Evolutionary conservation across 2,329 filamentous ascomycete species (phyloP).

Genomic region (Dothistroma pini): DNA sequence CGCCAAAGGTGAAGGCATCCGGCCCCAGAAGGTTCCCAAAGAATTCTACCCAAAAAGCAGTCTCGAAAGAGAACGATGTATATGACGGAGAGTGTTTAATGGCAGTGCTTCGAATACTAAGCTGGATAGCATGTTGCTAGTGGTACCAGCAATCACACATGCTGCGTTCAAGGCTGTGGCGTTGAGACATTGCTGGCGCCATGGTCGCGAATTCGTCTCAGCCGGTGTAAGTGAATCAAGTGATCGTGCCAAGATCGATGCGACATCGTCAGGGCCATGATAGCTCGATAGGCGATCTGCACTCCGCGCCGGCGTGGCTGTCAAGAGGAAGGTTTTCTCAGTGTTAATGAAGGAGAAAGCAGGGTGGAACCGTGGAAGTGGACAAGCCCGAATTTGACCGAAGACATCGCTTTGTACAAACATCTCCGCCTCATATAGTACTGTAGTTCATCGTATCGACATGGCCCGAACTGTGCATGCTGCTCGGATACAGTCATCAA

Average conservation of each 20-base stretch:
- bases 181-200: background rate
- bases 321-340: background rate
- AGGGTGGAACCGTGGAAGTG: too few species aligned
- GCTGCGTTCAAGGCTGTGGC: background rate
- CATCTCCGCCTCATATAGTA: too few species aligned
- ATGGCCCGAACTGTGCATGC: too few species aligned
- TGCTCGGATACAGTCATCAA: too few species aligned
- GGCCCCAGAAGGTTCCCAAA: slow-evolving; percentile 28
- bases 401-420: too few species aligned
- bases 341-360: too few species aligned
- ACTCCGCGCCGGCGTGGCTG: background rate
- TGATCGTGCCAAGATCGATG: background rate
- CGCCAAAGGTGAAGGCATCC: slow-evolving; percentile 28
- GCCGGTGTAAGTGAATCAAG: background rate
- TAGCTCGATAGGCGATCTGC: background rate
- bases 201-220: background rate
- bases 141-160: background rate
- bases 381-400: too few species aligned
- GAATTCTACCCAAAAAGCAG: slow-evolving; percentile 34
- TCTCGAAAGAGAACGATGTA: slow-evolving; percentile 31
- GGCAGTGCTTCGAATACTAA: slow-evolving; percentile 14
- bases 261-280: background rate
- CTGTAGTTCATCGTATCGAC: too few species aligned
- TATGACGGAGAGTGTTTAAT: slow-evolving; percentile 28
- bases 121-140: slow-evolving; percentile 5